Base-by-base conservation (phyloP, 2,329 filamentous ascomycete genomes). In the Alternaria sp. region DNA sequence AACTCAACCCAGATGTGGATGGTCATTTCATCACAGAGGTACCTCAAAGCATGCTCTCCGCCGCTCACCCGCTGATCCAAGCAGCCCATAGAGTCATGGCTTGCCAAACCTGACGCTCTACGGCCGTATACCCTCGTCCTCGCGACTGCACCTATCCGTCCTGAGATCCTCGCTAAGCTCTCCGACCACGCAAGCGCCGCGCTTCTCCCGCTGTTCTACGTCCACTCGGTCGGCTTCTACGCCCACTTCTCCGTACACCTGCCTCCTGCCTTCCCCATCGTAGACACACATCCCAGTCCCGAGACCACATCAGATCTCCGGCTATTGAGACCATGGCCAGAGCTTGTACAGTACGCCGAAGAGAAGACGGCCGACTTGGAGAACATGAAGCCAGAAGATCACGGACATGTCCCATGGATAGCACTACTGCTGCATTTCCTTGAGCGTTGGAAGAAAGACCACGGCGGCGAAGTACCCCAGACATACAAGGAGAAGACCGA, bases 251-350 rank as follows among this genome's bases (percentile, higher is more conserved):
- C 89, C n/a, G 84, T 96, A 28, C 84, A 87, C 67, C 82, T 97
- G 28, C 90, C 92, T 9, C 83, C 88, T n/a, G 87, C 89, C 28
- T 97, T 96, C 70, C 93, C 94, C 5, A 91, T 99, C 58, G 91
- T 99, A 64, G 94, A 99, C 75, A 98, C 95, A 44, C 95, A 99
- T 74, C 95, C 95, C 1, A 93, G 96, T 64, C 88, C 92, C 41
- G 91, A 92, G 39, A 89, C 92, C 7, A 95, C 88, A 0, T 89
- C 91, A 57, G 95, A 99, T 70, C 84, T 99, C 34, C 89, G 95
- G 51, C 84, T 99, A 12, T 81, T 97, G 5, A 86, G 85, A 34
- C 94, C 95, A 36, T 99, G 95, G 94, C 87, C 90, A 20, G 94
- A 95, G 75, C 85, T 99, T 14, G 76, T 83, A 2, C 82, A 86